Conservation (phyloP, 805 yeast genomes). For the Metschnikowia hibisci region DNA sequence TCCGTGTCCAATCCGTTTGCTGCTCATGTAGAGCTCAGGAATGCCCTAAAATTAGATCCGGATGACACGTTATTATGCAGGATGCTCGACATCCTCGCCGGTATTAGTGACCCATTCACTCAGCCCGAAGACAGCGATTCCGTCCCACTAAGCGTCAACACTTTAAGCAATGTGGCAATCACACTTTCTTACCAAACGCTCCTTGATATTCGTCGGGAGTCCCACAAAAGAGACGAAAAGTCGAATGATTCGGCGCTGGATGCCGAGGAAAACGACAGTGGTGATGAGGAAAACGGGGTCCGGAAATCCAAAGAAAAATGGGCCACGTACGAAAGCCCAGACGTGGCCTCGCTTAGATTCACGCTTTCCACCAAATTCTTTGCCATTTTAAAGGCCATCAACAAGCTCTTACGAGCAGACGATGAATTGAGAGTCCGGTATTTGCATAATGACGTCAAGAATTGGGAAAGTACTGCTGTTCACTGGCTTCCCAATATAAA, state of each 20-base stretch:
- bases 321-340: conserved; percentile 11
- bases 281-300: background rate
- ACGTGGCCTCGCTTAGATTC: conserved; percentile 31
- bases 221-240: background rate
- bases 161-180: conserved; percentile 49
- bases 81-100: conserved; percentile 18
- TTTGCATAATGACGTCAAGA: conserved; percentile 36
- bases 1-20: conserved; percentile 13
- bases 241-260: background rate
- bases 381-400: conserved; percentile 34
- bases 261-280: background rate
- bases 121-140: conserved; percentile 62
- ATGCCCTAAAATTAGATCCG: conserved; percentile 8
- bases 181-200: conserved; percentile 32
- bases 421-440: conserved; percentile 41
- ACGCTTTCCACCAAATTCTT: conserved; percentile 34
- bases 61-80: conserved; percentile 9
- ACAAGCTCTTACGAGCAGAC: conserved; percentile 35
- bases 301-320: conserved; percentile 5
- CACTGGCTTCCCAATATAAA: conserved; percentile 26
- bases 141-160: conserved; percentile 51
- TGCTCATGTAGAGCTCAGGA: conserved; percentile 10
- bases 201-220: conserved; percentile 12
- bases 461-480: conserved; percentile 22
- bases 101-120: conserved; percentile 56